Evolutionary conservation across 1,139 yeast genomes (phyloP), one percentile per base, ranked within the genome.

Genomic region (Debaryomycetaceae sp.): DNA sequence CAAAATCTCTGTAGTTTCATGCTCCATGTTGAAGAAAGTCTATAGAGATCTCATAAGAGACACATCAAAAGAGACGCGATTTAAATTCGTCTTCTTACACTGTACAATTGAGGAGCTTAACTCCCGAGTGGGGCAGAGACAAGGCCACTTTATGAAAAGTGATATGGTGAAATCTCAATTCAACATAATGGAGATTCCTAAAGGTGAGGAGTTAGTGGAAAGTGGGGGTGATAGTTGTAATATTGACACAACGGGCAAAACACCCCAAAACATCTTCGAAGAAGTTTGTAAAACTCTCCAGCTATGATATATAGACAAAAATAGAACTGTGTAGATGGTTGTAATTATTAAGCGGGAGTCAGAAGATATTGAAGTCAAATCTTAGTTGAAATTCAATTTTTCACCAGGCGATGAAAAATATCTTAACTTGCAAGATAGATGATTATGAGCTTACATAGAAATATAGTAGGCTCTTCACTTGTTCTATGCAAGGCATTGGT

Each of bases 71-170:
- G 64, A 68, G 17, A 49, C 52, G 7, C 70, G 66, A 5, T 79
- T 85, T 52, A 62, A 78, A 41, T 85, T 85, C 62, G 70, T 89
- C 36, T 85, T 91, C 57, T 66, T 91, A 42, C 75, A 80, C 57
- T 85, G 90, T 9, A 69, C 81, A 5, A 77, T 73, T 52, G 85
- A 82, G 7, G 86, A 77, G 52, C 75, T 90, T 42, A 51, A 77
- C 20, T 62, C 66, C 36, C 75, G 98, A 43, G 86, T 89, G 42
- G 67, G 66, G 13, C 62, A 67, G 14, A 74, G 99, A 50, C 63
- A 76, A 53, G 82, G 81, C 42, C 99, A 93, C 59, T 93, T 76
- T 62, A 91, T 93, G 97, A 89, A 89, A 56, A 73, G 85, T 4
- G 78, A 80, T 46, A 88, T 90, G 97, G 81, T 90, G 38, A 74